phyloP scores from a whole-genome alignment of 169 alveolate species.

The Plasmodium chabaudi region DNA sequence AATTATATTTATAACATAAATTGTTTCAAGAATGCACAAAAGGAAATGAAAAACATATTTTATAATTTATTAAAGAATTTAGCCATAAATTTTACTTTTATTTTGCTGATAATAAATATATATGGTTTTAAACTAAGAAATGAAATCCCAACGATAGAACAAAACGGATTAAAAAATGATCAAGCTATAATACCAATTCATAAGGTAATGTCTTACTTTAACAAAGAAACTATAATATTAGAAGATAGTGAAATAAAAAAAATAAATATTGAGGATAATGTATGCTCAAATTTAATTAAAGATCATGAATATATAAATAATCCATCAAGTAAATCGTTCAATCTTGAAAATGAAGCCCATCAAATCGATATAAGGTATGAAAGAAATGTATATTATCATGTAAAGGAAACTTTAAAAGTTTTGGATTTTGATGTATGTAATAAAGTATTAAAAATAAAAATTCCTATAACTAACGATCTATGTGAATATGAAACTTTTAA shows the following conservation, averaged over 20 bases:
- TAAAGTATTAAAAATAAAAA: slow-evolving; percentile 18
- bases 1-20: background rate
- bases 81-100: slow-evolving; percentile 3
- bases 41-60: slow-evolving; percentile 21
- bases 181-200: background rate
- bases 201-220: slow-evolving; percentile 37
- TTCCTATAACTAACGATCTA: slow-evolving; percentile 29
- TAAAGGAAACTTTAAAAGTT: slow-evolving; percentile 4
- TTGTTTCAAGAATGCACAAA: background rate
- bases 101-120: slow-evolving; percentile 21
- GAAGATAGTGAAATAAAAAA: slow-evolving; percentile 25
- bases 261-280: slow-evolving; percentile 23
- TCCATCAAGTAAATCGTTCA: background rate
- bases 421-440: slow-evolving; percentile 17
- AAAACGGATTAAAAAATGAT: background rate
- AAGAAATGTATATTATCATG: slow-evolving; percentile 18
- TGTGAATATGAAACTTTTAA: slow-evolving; percentile 37
- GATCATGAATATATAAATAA: slow-evolving; percentile 10
- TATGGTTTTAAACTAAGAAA: slow-evolving; percentile 1
- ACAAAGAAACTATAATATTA: slow-evolving; percentile 17
- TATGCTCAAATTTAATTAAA: slow-evolving; percentile 20
- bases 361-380: background rate
- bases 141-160: background rate
- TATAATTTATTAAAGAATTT: slow-evolving; percentile 10
- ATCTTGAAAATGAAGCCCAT: slow-evolving; percentile 8